Evolutionary conservation across 805 yeast species (phyloP), one percentile per base, ranked within the genome.

Genomic region (Suhomyces prunicola): DNA sequence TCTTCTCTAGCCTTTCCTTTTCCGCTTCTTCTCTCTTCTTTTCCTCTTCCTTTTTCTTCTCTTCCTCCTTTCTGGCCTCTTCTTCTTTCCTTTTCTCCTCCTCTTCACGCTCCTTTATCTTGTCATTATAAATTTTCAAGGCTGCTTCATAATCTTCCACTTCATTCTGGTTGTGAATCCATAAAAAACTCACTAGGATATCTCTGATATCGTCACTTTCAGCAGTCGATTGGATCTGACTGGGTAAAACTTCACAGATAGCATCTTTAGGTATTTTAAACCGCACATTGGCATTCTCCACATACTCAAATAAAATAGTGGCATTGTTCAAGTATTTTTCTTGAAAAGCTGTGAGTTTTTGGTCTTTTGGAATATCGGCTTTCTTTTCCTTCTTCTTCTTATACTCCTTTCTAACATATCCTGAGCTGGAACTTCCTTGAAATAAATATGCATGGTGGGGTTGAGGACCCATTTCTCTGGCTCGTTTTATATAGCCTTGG

Each of bases 251-350:
- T 69, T 92, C 97, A 54, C 87, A 73, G 2, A 93, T 79, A 1
- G 96, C 80, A 56, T 90, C 82, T 57, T 85, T 85, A 0, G 98
- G 97, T 0, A 93, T 64, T 53, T 80, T 71, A 61, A 80, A 93
- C 53, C 98, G 78, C 6, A 85, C 85, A 46, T 85, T 79, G 0
- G 94, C 82, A 64, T 85, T 86, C 60, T 94, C 98, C 26, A 80
- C 79, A 70, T 85, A 93, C 67, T 94, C 99, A 66, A 93, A 85
- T 5, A 91, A 85, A 40, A 94, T 66, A 50, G 89, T 87, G 0
- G 96, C 90, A 60, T 83, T 82, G 36, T 79, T 66, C 22, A 82
- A 71, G 60, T 87, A 88, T 64, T 84, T 80, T 59, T 86, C 92
- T 62, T 88, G 96, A 61, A 88, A 87, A 0, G 91, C 85, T 0